A percentile compares a stretch with the other conserved stretches of the same genome.
Evolutionary conservation across 2,329 filamentous ascomycete species (phyloP).

Genomic region (Drechslera avenae): DNA sequence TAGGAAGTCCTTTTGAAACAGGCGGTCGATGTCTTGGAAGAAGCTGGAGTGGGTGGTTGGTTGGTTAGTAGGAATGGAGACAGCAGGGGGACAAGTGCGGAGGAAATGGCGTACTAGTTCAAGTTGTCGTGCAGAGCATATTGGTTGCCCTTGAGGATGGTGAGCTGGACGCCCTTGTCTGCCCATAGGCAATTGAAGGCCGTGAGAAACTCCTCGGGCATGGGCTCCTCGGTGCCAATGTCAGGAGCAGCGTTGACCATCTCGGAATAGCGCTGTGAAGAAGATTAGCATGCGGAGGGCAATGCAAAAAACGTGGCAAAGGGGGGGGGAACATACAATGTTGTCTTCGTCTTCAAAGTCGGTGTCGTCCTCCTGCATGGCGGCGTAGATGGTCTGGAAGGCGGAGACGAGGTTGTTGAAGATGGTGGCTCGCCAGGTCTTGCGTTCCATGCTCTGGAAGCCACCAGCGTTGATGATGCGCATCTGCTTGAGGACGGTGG

Average conservation of each 20-base stretch:
- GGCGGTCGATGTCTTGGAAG: conserved; percentile 69
- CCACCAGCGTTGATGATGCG: conserved; percentile 94
- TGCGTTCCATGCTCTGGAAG: conserved; percentile 85
- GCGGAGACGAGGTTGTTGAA: conserved; percentile 94
- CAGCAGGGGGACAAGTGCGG: too few species aligned
- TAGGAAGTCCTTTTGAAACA: conserved; percentile 73
- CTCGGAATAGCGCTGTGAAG: conserved; percentile 72
- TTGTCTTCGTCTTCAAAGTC: conserved; percentile 79
- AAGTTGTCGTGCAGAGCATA: conserved; percentile 96
- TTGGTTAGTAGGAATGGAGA: background rate
- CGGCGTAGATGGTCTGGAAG: conserved; percentile 86
- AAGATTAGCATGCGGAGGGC: conserved; percentile 8
- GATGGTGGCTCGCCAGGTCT: conserved; percentile 93
- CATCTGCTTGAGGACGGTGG: conserved; percentile 98
- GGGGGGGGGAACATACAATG: conserved; percentile 62
- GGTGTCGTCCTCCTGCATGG: conserved; percentile 84
- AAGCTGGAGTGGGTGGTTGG: conserved; percentile 65
- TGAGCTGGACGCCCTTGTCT: conserved; percentile 80
- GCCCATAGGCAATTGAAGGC: conserved; percentile 85
- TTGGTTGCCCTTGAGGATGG: conserved; percentile 93
- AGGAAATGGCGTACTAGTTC: conserved; percentile 71
- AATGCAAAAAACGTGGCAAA: background rate
- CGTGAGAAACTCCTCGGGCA: conserved; percentile 76
- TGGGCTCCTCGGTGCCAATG: conserved; percentile 77
- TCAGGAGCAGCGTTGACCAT: conserved; percentile 80